phyloP scores from a whole-genome alignment of 305 asterid species.

The Solanum hybrid region DNA sequence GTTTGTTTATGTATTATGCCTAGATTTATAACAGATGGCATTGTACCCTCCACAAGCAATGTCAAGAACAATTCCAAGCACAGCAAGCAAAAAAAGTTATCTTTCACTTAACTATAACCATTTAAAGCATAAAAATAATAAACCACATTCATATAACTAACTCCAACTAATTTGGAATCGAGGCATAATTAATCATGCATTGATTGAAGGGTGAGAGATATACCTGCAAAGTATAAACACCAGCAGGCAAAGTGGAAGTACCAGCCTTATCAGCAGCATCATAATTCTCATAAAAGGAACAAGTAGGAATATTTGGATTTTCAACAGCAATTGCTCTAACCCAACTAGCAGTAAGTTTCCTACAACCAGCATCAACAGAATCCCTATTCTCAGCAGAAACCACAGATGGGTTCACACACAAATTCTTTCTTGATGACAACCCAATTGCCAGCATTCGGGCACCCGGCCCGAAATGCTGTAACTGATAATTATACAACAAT shows the following conservation, averaged over 20 bases:
- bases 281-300: constrained; percentile 67
- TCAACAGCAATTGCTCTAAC: constrained; percentile 67
- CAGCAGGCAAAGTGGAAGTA: constrained; percentile 83
- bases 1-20: neutral
- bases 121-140: neutral
- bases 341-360: constrained; percentile 96
- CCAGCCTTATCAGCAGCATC: constrained; percentile 56
- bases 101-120: neutral
- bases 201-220: neutral
- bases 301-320: constrained; percentile 62
- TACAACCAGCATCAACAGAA: constrained; percentile 89
- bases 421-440: constrained; percentile 86
- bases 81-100: neutral
- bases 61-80: neutral
- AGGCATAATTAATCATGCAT: neutral
- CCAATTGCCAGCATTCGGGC: constrained; percentile 80
- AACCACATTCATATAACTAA: neutral
- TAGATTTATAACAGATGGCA: neutral
- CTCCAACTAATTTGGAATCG: neutral
- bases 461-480: constrained; percentile 48
- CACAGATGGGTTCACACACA: constrained; percentile 74
- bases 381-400: constrained; percentile 89
- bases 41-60: neutral
- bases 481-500: constrained; percentile 65
- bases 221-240: constrained; percentile 96